Evolutionary conservation across 2,329 filamentous ascomycete species (phyloP).

Genomic region (Colletotrichum lentis): DNA sequence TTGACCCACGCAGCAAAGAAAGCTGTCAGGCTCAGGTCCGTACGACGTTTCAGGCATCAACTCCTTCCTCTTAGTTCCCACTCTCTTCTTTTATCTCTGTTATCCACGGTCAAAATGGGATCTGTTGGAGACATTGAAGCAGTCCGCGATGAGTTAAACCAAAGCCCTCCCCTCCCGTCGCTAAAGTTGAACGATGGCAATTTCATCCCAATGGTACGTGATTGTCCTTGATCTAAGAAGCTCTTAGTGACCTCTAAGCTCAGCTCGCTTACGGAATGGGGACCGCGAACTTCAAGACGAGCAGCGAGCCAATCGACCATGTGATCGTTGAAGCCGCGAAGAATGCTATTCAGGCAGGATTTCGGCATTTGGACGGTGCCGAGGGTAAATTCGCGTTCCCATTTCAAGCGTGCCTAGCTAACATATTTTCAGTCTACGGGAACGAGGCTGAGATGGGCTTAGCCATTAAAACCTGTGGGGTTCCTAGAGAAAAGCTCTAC

Average conservation of each 20-base stretch:
- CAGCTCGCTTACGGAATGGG: neutral
- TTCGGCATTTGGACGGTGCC: neutral
- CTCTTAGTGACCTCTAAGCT: neutral
- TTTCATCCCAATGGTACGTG: conserved; percentile 1
- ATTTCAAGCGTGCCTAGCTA: neutral
- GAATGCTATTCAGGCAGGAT: no score
- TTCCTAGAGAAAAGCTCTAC: neutral
- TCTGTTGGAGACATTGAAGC: neutral
- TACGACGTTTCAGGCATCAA: no score
- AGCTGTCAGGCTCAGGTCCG: no score
- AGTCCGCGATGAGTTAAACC: neutral
- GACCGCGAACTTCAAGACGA: neutral
- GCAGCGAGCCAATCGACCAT: neutral
- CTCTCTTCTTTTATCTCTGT: no score
- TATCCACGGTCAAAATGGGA: neutral
- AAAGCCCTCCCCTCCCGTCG: neutral
- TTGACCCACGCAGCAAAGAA: no score
- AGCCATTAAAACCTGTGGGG: neutral
- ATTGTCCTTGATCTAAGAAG: neutral
- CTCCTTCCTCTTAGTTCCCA: no score
- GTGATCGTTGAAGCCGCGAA: no score
- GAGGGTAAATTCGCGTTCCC: neutral
- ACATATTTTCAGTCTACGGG: neutral
- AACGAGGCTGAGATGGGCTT: neutral
- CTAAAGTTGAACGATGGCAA: conserved; percentile 3